phyloP scores from a whole-genome alignment of 192 early-diverging fungal species.

The Pilaira anomala region DNA sequence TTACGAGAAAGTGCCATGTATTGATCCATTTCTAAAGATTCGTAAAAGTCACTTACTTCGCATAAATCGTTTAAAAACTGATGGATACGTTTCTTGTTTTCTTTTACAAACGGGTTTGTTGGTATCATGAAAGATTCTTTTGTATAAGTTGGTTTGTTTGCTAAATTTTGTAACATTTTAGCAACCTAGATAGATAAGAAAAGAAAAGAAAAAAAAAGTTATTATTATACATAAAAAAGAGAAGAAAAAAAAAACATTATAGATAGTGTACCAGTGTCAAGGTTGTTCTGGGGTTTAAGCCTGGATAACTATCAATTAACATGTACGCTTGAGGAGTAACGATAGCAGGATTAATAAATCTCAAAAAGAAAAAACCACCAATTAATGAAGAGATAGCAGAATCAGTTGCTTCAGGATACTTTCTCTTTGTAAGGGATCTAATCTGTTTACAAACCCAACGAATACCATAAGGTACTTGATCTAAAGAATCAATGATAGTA shows the following conservation, averaged over 20 bases:
- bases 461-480: constrained; percentile 90
- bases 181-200: constrained; percentile 49
- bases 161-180: constrained; percentile 91
- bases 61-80: constrained; percentile 86
- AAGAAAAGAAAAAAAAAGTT: constrained; percentile 1
- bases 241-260: background rate
- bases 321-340: constrained; percentile 91
- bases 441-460: constrained; percentile 98
- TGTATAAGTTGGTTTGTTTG: constrained; percentile 87
- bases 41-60: constrained; percentile 92
- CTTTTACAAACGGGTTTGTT: constrained; percentile 82
- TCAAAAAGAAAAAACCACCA: constrained; percentile 93
- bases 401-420: constrained; percentile 85
- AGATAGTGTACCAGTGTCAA: constrained; percentile 65
- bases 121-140: constrained; percentile 90
- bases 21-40: constrained; percentile 95
- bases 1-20: constrained; percentile 91
- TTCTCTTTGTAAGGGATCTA: constrained; percentile 80
- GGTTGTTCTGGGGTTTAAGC: constrained; percentile 72
- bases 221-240: background rate
- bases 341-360: constrained; percentile 95
- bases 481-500: constrained; percentile 79
- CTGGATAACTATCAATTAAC: constrained; percentile 77
- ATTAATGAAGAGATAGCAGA: constrained; percentile 86
- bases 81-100: constrained; percentile 78